A percentile compares a stretch with the other conserved stretches of the same genome.
Conservation (phyloP, 768 basidiomycete species). For the Tephrocybe sp. region DNA sequence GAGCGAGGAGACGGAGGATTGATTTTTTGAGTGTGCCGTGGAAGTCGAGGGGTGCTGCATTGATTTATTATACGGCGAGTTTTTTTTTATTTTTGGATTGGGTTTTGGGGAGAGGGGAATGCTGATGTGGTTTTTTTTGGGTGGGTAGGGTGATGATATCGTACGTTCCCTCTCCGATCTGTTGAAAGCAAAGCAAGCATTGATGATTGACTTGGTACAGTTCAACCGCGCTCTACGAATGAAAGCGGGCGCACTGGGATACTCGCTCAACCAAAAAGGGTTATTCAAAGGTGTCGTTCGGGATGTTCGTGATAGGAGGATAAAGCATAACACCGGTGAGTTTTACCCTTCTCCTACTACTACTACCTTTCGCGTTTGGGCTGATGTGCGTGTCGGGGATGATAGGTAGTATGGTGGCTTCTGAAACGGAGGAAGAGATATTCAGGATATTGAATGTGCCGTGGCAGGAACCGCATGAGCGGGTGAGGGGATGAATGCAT, state of each 20-base stretch:
- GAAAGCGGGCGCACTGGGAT: conserved; percentile 79
- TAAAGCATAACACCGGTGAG: conserved; percentile 61
- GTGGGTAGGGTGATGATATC: conserved; percentile 87
- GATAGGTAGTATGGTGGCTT: conserved; percentile 70
- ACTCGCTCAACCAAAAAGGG: conserved; percentile 85
- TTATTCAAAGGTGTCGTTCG: conserved; percentile 72
- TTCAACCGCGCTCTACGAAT: conserved; percentile 88
- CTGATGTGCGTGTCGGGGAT: too few species aligned
- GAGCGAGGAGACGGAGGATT: conserved; percentile 63
- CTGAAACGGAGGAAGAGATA: conserved; percentile 84
- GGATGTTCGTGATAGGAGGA: conserved; percentile 57
- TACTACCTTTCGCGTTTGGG: too few species aligned
- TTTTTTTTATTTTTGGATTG: not conserved
- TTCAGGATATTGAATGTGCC: conserved; percentile 75
- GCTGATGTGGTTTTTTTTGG: too few species aligned
- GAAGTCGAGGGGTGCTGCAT: conserved; percentile 72
- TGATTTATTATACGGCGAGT: conserved; percentile 88
- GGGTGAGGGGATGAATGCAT: conserved; percentile 42
- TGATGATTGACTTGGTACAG: conserved; percentile 33
- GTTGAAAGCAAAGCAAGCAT: too few species aligned
- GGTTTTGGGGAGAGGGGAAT: too few species aligned
- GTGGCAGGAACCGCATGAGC: conserved; percentile 80
- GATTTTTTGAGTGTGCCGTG: conserved; percentile 86
- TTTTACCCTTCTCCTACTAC: too few species aligned
- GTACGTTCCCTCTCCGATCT: too few species aligned